Evolutionary conservation across 352 stramenopile genomes (phyloP), one percentile per base, ranked within the genome.

Genomic region (Phytophthora cactorum): DNA sequence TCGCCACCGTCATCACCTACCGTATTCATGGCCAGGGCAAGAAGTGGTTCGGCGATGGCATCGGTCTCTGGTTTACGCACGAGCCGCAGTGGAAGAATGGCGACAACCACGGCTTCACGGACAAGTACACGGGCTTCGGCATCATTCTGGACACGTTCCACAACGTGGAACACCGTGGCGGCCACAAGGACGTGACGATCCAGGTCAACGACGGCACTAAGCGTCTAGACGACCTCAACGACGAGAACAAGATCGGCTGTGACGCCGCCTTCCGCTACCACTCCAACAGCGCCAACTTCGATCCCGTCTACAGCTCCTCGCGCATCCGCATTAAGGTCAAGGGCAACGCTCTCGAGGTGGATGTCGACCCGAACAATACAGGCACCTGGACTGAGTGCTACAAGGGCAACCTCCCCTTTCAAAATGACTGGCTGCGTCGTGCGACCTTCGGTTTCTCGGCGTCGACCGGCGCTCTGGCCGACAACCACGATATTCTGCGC

Each of bases 401-500:
- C 77, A 76, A 79, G 52, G 83, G 81, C 52, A 68, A 67, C 50
- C 59, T 95, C 29, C 84, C 85, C 32, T 92, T 93, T 60, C 68
- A 78, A 31, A 65, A 59, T 34, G 81, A 96, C 41, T 93, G 85
- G 86, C 72, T 94, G 17, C 68, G 79, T 61, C 70, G 66, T 25
- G 83, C 83, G 46, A 89, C 73, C 22, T 73, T 94, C 41, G 88
- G 86, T 32, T 75, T 96, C 47, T 91, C 86, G 52, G 86, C 80
- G 34, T 92, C 88, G 6, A 96, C 88, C 0, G 88, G 88, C 22
- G 81, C 82, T 44, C 57, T 95, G 39, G 88, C 88, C 1, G 88
- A 95, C 68, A 95, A 95, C 68, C 88, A 95, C 72, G 88, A 95
- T 54, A 79, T 95, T 47, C 46, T 95, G 47, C 80, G 77, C 44